phyloP scores from a whole-genome alignment of 306 rosid genomes.

The Mucuna pruriens region DNA sequence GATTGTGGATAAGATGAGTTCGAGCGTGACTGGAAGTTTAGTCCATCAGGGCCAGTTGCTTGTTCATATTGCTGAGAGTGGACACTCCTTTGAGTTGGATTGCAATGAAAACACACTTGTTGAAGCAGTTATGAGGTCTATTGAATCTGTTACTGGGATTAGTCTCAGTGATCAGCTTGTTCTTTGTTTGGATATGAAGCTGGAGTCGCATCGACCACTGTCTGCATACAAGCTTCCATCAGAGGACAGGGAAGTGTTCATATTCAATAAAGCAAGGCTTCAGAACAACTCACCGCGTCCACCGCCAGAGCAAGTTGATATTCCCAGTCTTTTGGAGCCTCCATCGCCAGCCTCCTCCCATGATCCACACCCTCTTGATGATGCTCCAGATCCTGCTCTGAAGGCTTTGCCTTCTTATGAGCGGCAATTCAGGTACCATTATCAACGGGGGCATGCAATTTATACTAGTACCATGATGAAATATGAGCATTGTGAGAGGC shows the following conservation, averaged over 20 bases:
- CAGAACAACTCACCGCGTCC: slow-evolving; percentile 66
- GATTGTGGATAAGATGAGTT: slow-evolving; percentile 71
- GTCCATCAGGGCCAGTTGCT: slow-evolving; percentile 67
- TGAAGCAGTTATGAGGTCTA: slow-evolving; percentile 71
- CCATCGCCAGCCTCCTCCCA: slow-evolving; percentile 68
- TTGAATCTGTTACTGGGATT: slow-evolving; percentile 65
- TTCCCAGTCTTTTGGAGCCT: slow-evolving; percentile 56
- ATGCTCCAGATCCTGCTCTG: slow-evolving; percentile 93
- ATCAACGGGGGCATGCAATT: slow-evolving; percentile 65
- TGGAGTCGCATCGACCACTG: slow-evolving; percentile 72
- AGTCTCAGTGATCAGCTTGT: slow-evolving; percentile 74
- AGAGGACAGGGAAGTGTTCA: slow-evolving; percentile 72
- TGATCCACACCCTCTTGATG: slow-evolving; percentile 83
- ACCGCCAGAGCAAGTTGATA: slow-evolving; percentile 63
- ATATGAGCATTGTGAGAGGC: slow-evolving; percentile 75
- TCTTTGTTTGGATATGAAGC: slow-evolving; percentile 80
- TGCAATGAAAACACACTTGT: slow-evolving; percentile 74
- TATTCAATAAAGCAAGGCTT: slow-evolving; percentile 82
- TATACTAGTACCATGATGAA: slow-evolving; percentile 58
- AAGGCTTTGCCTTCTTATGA: slow-evolving; percentile 95
- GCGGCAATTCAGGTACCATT: slow-evolving; percentile 86
- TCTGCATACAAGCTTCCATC: slow-evolving; percentile 90
- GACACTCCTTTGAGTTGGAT: slow-evolving; percentile 72
- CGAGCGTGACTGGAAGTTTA: slow-evolving; percentile 52
- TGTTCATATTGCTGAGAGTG: slow-evolving; percentile 93